A percentile compares a stretch with the other conserved stretches of the same genome.
Evolutionary conservation across 768 basidiomycete species (phyloP).

Genomic region (Auriscalpium vulgare): DNA sequence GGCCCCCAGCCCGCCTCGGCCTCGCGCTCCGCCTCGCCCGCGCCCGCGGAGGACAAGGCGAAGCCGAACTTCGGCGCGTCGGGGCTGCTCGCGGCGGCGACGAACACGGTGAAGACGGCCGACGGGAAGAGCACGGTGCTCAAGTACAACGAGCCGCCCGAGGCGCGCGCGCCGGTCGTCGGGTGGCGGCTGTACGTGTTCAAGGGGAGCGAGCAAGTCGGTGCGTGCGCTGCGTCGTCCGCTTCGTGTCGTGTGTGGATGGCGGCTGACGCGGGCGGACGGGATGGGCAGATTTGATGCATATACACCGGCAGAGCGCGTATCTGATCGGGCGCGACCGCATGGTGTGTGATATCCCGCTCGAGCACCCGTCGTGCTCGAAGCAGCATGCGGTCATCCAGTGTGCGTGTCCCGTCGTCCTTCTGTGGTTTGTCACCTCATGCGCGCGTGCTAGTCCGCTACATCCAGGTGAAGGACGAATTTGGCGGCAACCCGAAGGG

Average conservation of each 20-base stretch:
- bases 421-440: neutral
- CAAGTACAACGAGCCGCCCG: slow-evolving; percentile 98
- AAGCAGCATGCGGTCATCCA: slow-evolving; percentile 98
- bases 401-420: slow-evolving; percentile 38
- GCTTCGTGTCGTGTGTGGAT: neutral
- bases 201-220: slow-evolving; percentile 88
- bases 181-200: slow-evolving; percentile 97
- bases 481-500: slow-evolving; percentile 72
- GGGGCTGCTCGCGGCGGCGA: slow-evolving; percentile 91
- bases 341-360: slow-evolving; percentile 74
- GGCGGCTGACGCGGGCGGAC: neutral
- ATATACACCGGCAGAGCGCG: slow-evolving; percentile 89
- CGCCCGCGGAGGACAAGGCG: slow-evolving; percentile 46
- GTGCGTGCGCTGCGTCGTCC: slow-evolving; percentile 47
- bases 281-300: slow-evolving; percentile 61
- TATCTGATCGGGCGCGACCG: slow-evolving; percentile 91
- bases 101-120: slow-evolving; percentile 74
- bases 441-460: slow-evolving; percentile 49
- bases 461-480: slow-evolving; percentile 81
- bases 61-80: slow-evolving; percentile 90
- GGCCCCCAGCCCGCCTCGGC: slow-evolving; percentile 20
- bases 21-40: slow-evolving; percentile 31
- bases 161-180: slow-evolving; percentile 83
- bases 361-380: slow-evolving; percentile 96
- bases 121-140: slow-evolving; percentile 79